Evolutionary conservation across 2,329 filamentous ascomycete species (phyloP).

Genomic region (Cercospora sesami): DNA sequence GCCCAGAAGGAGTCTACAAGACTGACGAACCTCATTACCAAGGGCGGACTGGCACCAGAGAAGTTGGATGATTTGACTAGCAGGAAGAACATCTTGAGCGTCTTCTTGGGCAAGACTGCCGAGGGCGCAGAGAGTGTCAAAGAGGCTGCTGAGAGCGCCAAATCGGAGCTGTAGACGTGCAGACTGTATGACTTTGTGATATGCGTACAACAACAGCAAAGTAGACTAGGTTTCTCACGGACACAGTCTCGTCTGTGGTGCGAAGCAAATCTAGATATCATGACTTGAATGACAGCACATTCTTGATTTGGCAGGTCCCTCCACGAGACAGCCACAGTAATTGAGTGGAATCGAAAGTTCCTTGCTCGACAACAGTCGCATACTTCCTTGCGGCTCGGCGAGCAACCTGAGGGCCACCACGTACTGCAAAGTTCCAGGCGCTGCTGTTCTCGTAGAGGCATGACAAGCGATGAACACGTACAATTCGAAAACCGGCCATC

Average conservation of each 20-base stretch:
- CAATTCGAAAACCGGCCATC: too few relatives aligned
- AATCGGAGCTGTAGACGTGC: conserved; percentile 6
- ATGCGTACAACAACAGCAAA: background rate
- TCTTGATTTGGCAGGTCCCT: background rate
- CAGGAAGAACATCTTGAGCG: conserved; percentile 84
- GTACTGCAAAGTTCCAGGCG: background rate
- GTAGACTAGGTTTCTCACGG: background rate
- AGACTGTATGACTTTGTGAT: background rate
- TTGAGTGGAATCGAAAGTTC: background rate
- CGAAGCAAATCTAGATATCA: background rate
- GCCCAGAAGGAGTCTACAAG: conserved; percentile 82
- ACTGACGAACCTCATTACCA: conserved; percentile 75
- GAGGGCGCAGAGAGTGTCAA: conserved; percentile 11
- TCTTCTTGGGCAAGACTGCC: conserved; percentile 57
- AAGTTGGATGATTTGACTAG: conserved; percentile 86
- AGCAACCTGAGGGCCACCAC: background rate
- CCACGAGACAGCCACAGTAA: background rate
- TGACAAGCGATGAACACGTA: too few relatives aligned
- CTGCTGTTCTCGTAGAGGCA: too few relatives aligned
- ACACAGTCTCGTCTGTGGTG: background rate
- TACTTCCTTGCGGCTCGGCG: background rate
- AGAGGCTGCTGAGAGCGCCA: conserved; percentile 13
- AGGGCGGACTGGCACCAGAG: conserved; percentile 78
- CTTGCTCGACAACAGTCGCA: background rate
- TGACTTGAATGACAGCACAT: conserved; percentile 2